Base-by-base conservation (phyloP, 768 basidiomycete species). In the Trametes meyenii region DNA sequence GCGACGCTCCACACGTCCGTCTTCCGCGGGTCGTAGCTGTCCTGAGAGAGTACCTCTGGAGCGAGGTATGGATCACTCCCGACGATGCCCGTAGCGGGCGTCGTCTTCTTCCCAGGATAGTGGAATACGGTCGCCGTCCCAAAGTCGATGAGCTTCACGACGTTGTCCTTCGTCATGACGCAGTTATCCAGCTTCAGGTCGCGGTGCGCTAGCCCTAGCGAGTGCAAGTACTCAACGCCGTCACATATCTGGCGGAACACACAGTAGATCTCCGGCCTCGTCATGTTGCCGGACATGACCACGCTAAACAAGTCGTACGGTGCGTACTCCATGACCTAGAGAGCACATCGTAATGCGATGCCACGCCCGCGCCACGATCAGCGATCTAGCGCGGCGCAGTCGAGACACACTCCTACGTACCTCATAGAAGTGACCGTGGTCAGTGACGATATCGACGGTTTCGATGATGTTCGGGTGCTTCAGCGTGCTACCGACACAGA, bases 101-200 rank as follows among this genome's bases (percentile, higher is more conserved):
- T 79, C 52, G 81, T 81, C 63, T 84, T 84, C 75, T 94, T 95
- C 60, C 95, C 96, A 0, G 97, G 97, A 71, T 98, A 99, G 68
- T 97, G 94, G 78, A 99, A 99, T 61, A 99, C 96, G 65, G 95
- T 95, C n/a, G 97, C 97, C 5, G 97, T 99, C 54, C 97, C 97
- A 77, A 99, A 99, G 76, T 99, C 97, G 77, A 99, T 99, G 66
- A 99, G 84, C 74, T 99, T 99, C 79, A 99, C 93, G 67, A 97
- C 85, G 71, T 98, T 94, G 71, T 89, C 83, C 3, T 80, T 79
- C n/a, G 92, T 96, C 93, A 99, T 97, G 78, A 99, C 97, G 75
- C 97, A 98, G 74, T 99, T 99, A 79, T 99, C 97, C 62, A 99
- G 90, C 76, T 99, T 99, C 77, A 99, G 86, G 75, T 99, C 97